phyloP scores from a whole-genome alignment of 441 rosid species.

The Pelargonium fulgidum region DNA sequence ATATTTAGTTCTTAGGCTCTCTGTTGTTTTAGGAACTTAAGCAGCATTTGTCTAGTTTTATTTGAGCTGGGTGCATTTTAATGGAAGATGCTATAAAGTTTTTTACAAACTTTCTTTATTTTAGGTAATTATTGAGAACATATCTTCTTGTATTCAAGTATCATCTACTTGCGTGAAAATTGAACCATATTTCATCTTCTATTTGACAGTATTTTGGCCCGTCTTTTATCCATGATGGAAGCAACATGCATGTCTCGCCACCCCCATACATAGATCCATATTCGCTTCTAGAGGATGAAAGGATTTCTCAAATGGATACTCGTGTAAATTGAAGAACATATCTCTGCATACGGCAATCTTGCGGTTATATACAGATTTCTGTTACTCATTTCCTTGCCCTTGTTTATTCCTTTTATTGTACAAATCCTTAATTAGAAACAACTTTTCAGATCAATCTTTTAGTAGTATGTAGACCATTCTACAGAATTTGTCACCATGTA shows the following conservation, averaged over 20 bases:
- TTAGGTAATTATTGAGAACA: not conserved
- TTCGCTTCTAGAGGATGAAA: conserved; percentile 73
- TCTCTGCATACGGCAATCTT: not conserved
- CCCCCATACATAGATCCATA: conserved; percentile 74
- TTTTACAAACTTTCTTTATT: too few species aligned
- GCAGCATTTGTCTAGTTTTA: too few species aligned
- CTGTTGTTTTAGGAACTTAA: too few species aligned
- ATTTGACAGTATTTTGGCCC: conserved; percentile 63
- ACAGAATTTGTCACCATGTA: not conserved
- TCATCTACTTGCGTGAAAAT: not conserved
- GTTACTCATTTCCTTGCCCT: not conserved
- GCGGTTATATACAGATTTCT: conserved; percentile 3
- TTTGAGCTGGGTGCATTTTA: not conserved
- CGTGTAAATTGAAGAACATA: conserved; percentile 40
- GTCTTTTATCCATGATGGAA: conserved; percentile 61
- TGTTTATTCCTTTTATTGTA: not conserved
- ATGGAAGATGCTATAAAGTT: not conserved
- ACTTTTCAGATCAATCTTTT: too few species aligned
- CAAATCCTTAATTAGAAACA: too few species aligned
- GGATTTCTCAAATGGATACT: conserved; percentile 65
- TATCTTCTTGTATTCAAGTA: not conserved
- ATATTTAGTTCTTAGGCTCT: too few species aligned
- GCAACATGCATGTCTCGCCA: conserved; percentile 29
- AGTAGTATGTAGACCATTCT: not conserved
- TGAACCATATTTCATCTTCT: conserved; percentile 15